Evolutionary conservation across 1,139 yeast species (phyloP).

Genomic region (Blastobotrys apis): DNA sequence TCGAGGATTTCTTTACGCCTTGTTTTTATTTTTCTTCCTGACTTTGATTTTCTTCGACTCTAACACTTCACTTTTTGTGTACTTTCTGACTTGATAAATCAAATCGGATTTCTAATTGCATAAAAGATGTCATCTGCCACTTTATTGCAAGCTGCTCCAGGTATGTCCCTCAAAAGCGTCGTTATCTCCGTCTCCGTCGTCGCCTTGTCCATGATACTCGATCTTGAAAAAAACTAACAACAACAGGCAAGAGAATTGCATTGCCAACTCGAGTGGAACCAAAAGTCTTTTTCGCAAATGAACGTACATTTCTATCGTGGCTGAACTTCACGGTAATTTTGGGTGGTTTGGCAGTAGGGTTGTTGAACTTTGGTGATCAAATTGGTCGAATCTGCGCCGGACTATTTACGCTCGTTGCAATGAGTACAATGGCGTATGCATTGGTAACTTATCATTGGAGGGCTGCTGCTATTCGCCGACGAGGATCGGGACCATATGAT

Average conservation of each 20-base stretch:
- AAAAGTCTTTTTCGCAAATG: conserved; percentile 96
- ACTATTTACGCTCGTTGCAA: conserved; percentile 82
- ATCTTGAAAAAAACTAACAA: background rate
- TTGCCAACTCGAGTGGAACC: conserved; percentile 98
- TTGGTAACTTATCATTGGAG: conserved; percentile 97
- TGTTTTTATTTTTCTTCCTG: background rate
- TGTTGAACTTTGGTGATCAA: conserved; percentile 91
- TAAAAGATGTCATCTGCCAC: conserved; percentile 55
- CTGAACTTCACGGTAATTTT: conserved; percentile 93
- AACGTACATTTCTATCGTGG: conserved; percentile 93
- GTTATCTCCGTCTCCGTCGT: too few species aligned
- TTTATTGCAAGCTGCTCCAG: conserved; percentile 55
- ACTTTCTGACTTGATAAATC: background rate
- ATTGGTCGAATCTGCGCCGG: conserved; percentile 93
- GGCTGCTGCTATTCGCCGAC: conserved; percentile 94
- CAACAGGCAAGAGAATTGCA: conserved; percentile 80
- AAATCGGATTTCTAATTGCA: too few species aligned
- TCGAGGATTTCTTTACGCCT: background rate
- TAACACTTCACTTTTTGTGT: too few species aligned
- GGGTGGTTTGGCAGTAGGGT: conserved; percentile 94
- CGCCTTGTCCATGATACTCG: too few species aligned
- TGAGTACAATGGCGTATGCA: conserved; percentile 97
- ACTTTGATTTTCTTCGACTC: background rate
- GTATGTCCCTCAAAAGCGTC: too few species aligned
- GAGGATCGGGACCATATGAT: conserved; percentile 98